Conservation (phyloP, 768 basidiomycete genomes). For the Kwoniella bestiolae region DNA sequence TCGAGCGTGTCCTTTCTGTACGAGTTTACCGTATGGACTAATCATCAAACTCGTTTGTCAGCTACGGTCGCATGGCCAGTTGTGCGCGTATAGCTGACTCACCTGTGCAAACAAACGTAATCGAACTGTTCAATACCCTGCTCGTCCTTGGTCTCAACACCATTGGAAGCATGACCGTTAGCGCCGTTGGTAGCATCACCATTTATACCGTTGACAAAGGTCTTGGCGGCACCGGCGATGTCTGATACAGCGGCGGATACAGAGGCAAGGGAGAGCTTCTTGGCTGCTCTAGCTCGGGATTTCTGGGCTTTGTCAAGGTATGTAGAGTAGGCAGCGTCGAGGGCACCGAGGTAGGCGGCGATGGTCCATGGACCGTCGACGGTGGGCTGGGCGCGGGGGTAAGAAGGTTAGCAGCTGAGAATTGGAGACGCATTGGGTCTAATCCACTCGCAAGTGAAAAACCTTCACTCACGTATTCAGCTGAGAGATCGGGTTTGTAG, state of each 20-base stretch:
- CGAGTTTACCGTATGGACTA: constrained; percentile 97
- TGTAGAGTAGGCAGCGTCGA: constrained; percentile 83
- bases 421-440: not conserved
- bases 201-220: constrained; percentile 54
- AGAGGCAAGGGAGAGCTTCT: constrained; percentile 62
- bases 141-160: constrained; percentile 23
- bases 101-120: constrained; percentile 86
- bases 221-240: constrained; percentile 41
- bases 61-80: not conserved
- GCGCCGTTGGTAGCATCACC: constrained; percentile 58
- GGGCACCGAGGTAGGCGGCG: constrained; percentile 89
- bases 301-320: constrained; percentile 81
- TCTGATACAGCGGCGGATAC: constrained; percentile 54
- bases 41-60: not conserved
- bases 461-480: constrained; percentile 57
- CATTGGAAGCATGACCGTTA: constrained; percentile 42
- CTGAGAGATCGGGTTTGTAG: constrained; percentile 88
- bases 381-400: constrained; percentile 63
- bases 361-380: constrained; percentile 97
- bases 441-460: too few species aligned
- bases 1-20: constrained; percentile 94
- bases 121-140: constrained; percentile 82
- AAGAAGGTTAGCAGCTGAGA: not conserved
- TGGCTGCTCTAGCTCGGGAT: constrained; percentile 57
- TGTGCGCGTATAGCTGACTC: too few species aligned